Conservation (phyloP, 192 early-diverging fungal species). For the Phycomyces nitens region DNA sequence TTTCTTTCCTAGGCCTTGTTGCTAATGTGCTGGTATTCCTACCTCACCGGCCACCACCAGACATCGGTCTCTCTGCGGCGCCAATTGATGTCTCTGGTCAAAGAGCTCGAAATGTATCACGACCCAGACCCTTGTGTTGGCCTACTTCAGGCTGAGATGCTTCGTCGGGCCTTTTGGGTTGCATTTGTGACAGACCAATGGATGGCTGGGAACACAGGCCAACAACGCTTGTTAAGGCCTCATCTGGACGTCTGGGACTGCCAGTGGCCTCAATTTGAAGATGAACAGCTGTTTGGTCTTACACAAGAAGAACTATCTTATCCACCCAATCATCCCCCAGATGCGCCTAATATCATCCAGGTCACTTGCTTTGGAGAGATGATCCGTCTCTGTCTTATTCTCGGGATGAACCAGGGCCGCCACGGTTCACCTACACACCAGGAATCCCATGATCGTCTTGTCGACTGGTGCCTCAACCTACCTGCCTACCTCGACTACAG, state of each 20-base stretch:
- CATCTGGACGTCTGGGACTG: constrained; percentile 16
- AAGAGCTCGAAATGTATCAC: constrained; percentile 17
- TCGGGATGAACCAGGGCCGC: constrained; percentile 3
- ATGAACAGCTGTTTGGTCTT: constrained; percentile 22
- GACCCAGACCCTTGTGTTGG: constrained; percentile 22
- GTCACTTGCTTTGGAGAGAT: constrained; percentile 5
- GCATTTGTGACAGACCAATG: constrained; percentile 31
- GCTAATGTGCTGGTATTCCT: constrained; percentile 33
- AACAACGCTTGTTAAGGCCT: constrained; percentile 5
- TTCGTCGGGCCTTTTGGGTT: constrained; percentile 31
- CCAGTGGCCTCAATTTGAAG: constrained; percentile 30
- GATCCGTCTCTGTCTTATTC: neutral
- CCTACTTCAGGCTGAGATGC: constrained; percentile 22
- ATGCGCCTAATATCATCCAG: neutral
- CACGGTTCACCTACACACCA: neutral
- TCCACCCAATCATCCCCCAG: neutral
- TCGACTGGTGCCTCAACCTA: constrained; percentile 30
- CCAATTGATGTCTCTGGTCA: constrained; percentile 1
- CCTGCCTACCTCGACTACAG: constrained; percentile 31
- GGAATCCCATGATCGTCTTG: constrained; percentile 14
- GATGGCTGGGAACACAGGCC: constrained; percentile 13
- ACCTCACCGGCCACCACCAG: constrained; percentile 16
- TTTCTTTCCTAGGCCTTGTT: constrained; percentile 25
- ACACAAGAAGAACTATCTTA: neutral
- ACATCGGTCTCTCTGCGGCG: constrained; percentile 17